Evolutionary conservation across 2,329 filamentous ascomycete species (phyloP).

Genomic region (Xylariaceae sp.): DNA sequence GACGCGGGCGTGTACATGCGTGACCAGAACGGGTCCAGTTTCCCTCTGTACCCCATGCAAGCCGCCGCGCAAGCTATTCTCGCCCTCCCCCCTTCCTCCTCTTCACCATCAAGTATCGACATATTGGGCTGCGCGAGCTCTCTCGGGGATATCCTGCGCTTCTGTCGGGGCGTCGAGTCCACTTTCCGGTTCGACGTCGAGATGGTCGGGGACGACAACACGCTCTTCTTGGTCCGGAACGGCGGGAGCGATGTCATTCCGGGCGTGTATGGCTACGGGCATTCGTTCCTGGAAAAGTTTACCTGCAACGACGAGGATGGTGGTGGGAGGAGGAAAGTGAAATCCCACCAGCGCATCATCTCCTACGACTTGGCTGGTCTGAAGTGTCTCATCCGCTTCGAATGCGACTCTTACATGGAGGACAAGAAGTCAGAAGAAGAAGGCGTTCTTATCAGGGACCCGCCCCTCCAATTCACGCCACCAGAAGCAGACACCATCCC

Average conservation of each 20-base stretch:
- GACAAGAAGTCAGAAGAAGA: not conserved
- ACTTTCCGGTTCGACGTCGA: slow-evolving; percentile 24
- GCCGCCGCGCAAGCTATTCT: slow-evolving; percentile 22
- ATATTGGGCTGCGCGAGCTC: slow-evolving; percentile 24
- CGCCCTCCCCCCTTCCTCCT: slow-evolving; percentile 17
- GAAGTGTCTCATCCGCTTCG: slow-evolving; percentile 23
- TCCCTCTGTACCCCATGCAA: slow-evolving; percentile 21
- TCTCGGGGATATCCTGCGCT: slow-evolving; percentile 24
- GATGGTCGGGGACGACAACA: slow-evolving; percentile 22
- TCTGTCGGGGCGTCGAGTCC: slow-evolving; percentile 15
- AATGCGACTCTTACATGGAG: slow-evolving; percentile 19
- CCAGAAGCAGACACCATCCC: not conserved
- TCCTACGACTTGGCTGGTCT: slow-evolving; percentile 21
- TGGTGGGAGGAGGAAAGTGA: slow-evolving; percentile 8
- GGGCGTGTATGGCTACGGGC: slow-evolving; percentile 20
- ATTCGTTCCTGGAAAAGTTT: slow-evolving; percentile 22
- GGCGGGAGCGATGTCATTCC: slow-evolving; percentile 18
- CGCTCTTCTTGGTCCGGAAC: slow-evolving; percentile 23
- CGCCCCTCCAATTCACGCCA: not conserved
- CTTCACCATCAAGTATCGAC: slow-evolving; percentile 19
- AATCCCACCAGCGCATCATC: slow-evolving; percentile 24
- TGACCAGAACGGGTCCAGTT: slow-evolving; percentile 23
- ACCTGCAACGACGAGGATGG: slow-evolving; percentile 13
- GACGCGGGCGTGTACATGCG: slow-evolving; percentile 20
- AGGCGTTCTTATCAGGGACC: not conserved